Percentiles rank a stretch among this genome's conserved stretches.
Evolutionary conservation across 1,284 basidiomycete genomes (phyloP).

Genomic region (Ustanciosporium gigantosporum): DNA sequence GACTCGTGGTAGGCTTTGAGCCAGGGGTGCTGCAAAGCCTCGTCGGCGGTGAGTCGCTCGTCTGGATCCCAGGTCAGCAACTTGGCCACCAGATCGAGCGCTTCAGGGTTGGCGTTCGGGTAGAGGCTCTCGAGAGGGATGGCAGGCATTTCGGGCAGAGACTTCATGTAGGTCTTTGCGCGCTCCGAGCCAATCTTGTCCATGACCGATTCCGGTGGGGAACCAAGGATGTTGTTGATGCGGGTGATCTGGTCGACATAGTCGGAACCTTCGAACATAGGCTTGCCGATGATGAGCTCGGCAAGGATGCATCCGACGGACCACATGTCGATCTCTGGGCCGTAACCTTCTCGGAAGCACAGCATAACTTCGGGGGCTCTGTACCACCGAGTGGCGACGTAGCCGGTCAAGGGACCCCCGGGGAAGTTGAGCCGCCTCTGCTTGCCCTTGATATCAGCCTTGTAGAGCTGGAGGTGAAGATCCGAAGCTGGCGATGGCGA

Average conservation of each 20-base stretch:
- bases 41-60: slow-evolving; percentile 52
- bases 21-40: slow-evolving; percentile 58
- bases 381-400: slow-evolving; percentile 60
- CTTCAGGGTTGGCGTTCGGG: slow-evolving; percentile 45
- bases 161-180: slow-evolving; percentile 53
- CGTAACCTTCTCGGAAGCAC: slow-evolving; percentile 58
- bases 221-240: slow-evolving; percentile 58
- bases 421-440: slow-evolving; percentile 50
- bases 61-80: slow-evolving; percentile 57
- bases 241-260: slow-evolving; percentile 59
- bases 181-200: slow-evolving; percentile 54
- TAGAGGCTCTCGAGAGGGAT: slow-evolving; percentile 45
- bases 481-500: slow-evolving; percentile 25
- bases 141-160: slow-evolving; percentile 43
- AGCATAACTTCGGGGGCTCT: slow-evolving; percentile 60
- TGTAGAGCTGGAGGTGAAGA: slow-evolving; percentile 34
- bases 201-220: slow-evolving; percentile 43
- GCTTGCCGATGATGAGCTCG: slow-evolving; percentile 54
- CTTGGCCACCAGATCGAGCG: slow-evolving; percentile 52
- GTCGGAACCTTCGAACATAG: slow-evolving; percentile 59
- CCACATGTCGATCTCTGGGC: slow-evolving; percentile 60
- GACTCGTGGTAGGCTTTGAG: slow-evolving; percentile 54
- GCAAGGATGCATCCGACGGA: slow-evolving; percentile 60
- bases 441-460: slow-evolving; percentile 40
- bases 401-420: slow-evolving; percentile 58